Evolutionary conservation across 495 filamentous ascomycete genomes (phyloP).

Genomic region (Barbatosphaeria neglecta): DNA sequence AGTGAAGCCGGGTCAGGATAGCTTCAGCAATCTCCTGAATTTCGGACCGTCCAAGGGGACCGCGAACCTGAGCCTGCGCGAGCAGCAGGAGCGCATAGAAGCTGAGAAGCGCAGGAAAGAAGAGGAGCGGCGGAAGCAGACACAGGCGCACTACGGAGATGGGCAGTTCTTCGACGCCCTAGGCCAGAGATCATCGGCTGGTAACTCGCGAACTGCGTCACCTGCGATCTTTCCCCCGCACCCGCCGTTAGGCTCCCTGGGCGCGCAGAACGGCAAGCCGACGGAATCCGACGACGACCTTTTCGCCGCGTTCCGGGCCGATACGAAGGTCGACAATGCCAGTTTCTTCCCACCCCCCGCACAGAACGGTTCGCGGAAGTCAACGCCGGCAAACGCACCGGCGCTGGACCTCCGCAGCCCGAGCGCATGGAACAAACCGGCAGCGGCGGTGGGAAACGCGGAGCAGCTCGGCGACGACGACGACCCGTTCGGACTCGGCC

Average conservation of each 20-base stretch:
- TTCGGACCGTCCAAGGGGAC: constrained; percentile 55
- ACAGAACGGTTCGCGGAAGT: constrained; percentile 12
- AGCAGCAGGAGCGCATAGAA: constrained; percentile 72
- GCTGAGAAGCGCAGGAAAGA: constrained; percentile 68
- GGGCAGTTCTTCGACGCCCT: constrained; percentile 64
- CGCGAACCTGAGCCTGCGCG: constrained; percentile 67
- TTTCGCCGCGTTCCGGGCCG: constrained; percentile 49
- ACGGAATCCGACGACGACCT: constrained; percentile 41
- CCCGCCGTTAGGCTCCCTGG: constrained; percentile 1
- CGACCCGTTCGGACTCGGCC: constrained; percentile 80
- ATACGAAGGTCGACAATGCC: constrained; percentile 48
- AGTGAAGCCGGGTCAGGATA: constrained; percentile 59
- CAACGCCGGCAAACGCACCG: constrained; percentile 13
- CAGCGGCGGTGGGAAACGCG: constrained; percentile 3
- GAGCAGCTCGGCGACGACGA: constrained; percentile 38
- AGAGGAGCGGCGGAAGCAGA: constrained; percentile 53
- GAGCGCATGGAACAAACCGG: constrained; percentile 22
- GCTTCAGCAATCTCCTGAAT: constrained; percentile 79
- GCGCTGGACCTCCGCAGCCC: constrained; percentile 23
- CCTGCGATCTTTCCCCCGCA: constrained; percentile 16
- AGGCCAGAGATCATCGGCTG: constrained; percentile 20
- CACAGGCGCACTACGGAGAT: constrained; percentile 64
- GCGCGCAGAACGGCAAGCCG: constrained; percentile 16
- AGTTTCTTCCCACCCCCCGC: constrained; percentile 47
- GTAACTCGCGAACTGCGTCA: constrained; percentile 21